These are phyloP conservation scores for Ophiostoma piceae DNA, from an alignment of 2,329 filamentous ascomycete species.

Conservation along the genomic window DNA sequence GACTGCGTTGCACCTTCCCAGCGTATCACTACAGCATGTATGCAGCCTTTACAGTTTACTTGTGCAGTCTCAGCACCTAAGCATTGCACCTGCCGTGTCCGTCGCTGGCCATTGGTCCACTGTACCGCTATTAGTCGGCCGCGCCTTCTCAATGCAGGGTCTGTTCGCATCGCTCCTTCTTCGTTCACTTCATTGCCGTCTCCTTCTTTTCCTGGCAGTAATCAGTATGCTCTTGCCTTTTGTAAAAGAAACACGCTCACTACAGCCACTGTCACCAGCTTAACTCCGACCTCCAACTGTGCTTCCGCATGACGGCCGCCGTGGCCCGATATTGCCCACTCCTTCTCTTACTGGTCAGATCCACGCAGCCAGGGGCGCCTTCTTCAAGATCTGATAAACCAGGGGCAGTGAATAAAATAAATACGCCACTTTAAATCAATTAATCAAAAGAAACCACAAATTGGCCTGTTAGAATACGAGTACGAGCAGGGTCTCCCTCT, in stretches of 20 bases:
- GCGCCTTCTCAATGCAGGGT: background rate
- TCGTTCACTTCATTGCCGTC: background rate
- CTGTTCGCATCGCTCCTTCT: background rate
- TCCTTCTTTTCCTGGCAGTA: background rate
- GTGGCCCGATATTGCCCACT: background rate
- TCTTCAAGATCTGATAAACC: constrained; percentile 17
- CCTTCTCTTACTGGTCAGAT: constrained; percentile 1
- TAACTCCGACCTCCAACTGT: constrained; percentile 17
- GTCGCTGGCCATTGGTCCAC: background rate
- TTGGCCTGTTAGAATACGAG: constrained; percentile 18
- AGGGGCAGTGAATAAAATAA: constrained; percentile 10
- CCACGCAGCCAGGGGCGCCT: constrained; percentile 3
- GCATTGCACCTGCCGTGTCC: background rate
- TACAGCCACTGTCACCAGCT: background rate
- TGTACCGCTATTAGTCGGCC: background rate
- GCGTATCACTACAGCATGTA: background rate
- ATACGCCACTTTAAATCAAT: background rate
- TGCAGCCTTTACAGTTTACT: background rate
- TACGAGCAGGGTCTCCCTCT: constrained; percentile 16
- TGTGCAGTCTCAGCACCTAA: too few relatives aligned
- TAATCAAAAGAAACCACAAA: constrained; percentile 15
- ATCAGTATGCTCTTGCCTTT: too few relatives aligned
- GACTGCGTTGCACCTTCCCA: background rate
- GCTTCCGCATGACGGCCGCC: background rate
- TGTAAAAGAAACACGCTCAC: too few relatives aligned